A percentile compares a stretch with the other conserved stretches of the same genome.
phyloP scores from a whole-genome alignment of 1,139 yeast species.

The Debaryomyces fabryi region DNA sequence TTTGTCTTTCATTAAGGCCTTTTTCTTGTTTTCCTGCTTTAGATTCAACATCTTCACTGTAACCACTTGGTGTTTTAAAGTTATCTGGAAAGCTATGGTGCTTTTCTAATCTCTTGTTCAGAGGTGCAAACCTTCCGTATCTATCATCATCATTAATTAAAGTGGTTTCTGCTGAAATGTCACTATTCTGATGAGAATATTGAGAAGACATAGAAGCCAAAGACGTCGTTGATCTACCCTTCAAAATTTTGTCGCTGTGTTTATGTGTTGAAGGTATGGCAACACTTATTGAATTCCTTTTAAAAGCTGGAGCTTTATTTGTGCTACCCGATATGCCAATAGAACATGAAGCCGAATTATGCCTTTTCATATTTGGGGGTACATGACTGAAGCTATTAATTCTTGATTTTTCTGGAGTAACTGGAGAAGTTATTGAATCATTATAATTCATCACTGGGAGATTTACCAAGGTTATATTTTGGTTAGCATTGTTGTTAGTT shows the following conservation, averaged over 20 bases:
- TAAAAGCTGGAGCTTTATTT: conserved; percentile 16
- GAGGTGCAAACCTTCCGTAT: conserved; percentile 4
- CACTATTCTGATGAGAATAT: not conserved
- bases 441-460: conserved; percentile 27
- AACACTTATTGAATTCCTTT: conserved; percentile 30
- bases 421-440: conserved; percentile 14
- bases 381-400: conserved; percentile 2
- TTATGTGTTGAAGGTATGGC: conserved; percentile 17
- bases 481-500: conserved; percentile 12
- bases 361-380: conserved; percentile 25
- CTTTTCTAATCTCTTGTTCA: conserved; percentile 10
- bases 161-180: conserved; percentile 13
- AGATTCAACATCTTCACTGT: conserved; percentile 3
- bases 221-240: conserved; percentile 36
- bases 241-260: conserved; percentile 11
- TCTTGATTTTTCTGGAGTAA: conserved; percentile 13
- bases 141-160: conserved; percentile 17
- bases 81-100: not conserved
- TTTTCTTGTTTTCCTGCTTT: not conserved
- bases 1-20: conserved; percentile 5
- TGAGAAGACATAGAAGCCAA: conserved; percentile 23
- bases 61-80: conserved; percentile 2
- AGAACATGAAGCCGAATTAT: conserved; percentile 22
- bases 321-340: conserved; percentile 12
- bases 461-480: conserved; percentile 24